Evolutionary conservation across 768 basidiomycete species (phyloP), one percentile per base, ranked within the genome.

Genomic region (Termitomyces sp.): DNA sequence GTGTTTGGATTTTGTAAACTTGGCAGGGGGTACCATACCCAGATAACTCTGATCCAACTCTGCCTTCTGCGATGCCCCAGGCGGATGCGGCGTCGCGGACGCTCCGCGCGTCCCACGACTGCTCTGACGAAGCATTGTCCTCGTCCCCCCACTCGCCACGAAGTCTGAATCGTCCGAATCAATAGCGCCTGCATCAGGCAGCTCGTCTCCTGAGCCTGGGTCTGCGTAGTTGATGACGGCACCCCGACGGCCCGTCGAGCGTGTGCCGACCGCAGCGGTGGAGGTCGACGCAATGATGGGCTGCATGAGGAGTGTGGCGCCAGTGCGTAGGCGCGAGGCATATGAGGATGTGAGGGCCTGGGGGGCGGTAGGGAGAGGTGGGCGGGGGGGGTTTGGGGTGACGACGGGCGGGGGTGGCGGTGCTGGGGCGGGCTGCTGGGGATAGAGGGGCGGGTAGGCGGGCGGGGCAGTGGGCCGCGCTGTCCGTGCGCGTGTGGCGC

Each of bases 21-120:
- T 83, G 3, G 84, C 76, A 0, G 96, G 94, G 1, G 93, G 91
- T 0, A 93, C 76, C 74, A 84, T 77, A 0, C 96, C 96, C 52
- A 98, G 71, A 71, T 94, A 98, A 59, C 88, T 94, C 74, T 94
- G 91, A 45, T 93, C 91, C 20, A 90, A 66, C 54, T 89, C 88
- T 23, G 78, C 79, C 53, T 76, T 85, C 55, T 81, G 70, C 23
- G 69, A 65, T 23, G 66, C 68, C 23, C 57, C 65, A n/a, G 58
- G 66, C 20, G 71, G 73, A 58, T 67, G 67, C 6, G 76, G 73
- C 9, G 74, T 73, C 16, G 76, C 68, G 0, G 66, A 64, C 0
- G 80, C 79, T 6, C 68, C 65, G 52, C 76, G 73, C 55, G 64
- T 70, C 51, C 76, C 64, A 54, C 76, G 74, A 57, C 64, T 71